Base-by-base conservation (phyloP, 2,329 filamentous ascomycete species). In the Plenodomus biglobosus region DNA sequence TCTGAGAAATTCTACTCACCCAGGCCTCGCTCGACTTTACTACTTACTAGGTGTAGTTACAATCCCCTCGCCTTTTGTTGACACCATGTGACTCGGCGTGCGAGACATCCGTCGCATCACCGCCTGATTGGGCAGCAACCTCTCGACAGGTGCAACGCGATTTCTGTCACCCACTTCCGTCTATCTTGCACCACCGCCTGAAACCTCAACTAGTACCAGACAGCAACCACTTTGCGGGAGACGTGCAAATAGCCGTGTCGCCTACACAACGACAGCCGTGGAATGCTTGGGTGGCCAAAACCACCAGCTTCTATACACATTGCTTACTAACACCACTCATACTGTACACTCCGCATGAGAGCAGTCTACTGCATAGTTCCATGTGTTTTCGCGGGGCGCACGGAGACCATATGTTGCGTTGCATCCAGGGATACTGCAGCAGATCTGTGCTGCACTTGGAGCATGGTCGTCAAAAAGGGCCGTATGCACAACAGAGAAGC, bases 111-210 rank as follows among this genome's bases (percentile, higher is more conserved):
- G 15, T 32, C 35, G 13, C 16, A 32, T 32, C 35, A 20, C 16
- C 35, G 44, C 44, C 49, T 51, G 54, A 58, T 61, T 55, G 58
- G 56, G 53, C 52, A 51, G 34, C 50, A 48, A 44, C 38, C 22
- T 37, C 44, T 48, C 37, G 47, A 48, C 57, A 51, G 52, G 56
- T 60, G 53, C 50, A 48, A 57, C 57, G 52, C 50, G 48, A 42
- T 54, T 6, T 21, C 19, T 35, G 40, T 22, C 46, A 40, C 44
- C 34, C 48, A 39, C 44, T 55, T 40, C 36, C 42, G 37, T 37
- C 38, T 45, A 37, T 37, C 38, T 45, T 54, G 53, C 48, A 52
- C 52, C 40, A 55, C 57, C 38, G 39, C 49, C 50, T 59, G 55
- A 59, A 60, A 59, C 57, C 44, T 40, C 43, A 45, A 48, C 46